Base-by-base conservation (phyloP, 306 rosid species). In the Corylus avellana region DNA sequence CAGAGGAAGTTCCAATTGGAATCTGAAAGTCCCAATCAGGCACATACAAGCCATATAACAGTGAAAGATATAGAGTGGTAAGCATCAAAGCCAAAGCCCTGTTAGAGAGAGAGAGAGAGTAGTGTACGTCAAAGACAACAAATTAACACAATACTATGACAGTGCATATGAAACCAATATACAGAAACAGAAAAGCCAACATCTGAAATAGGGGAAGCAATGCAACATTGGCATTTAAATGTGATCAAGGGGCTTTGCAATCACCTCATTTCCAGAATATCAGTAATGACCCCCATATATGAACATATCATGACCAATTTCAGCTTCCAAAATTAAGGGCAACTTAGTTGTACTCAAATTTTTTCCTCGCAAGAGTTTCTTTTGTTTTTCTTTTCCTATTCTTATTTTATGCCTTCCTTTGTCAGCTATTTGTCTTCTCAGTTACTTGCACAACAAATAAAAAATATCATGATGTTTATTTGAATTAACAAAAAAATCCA, bases 1-100 rank as follows among this genome's bases (percentile, higher is more conserved):
- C 82, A 70, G 86, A 57, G 75, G 88, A 82, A 69, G 86, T 70
- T 72, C 77, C 87, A 13, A 56, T 70, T 70, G 90, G 86, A 85
- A 91, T 79, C 71, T 78, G 96, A 85, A 89, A 96, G 86, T 86
- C 90, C 99, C 99, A 96, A 85, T 93, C 94, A 63, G 97, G 96
- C 83, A 96, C 97, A 37, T 91, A 84, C 77, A 93, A 46, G 75
- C 97, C 94, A 73, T 91, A 93, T 54, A 84, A 75, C 82, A 93
- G 75, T 71, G 42, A 80, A 73, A 93, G 87, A 81, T 93, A 91
- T 8, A 93, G 1, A 61, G 84, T 51, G n/a, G 85, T 88, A 35
- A 96, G 86, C 82, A 86, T 53, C 83, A 78, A 80, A 76, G 90
- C 89, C 78, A 81, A 85, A 7, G 66, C 73, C 91, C 99, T 96